A percentile compares a stretch with the other conserved stretches of the same genome.
phyloP scores from a whole-genome alignment of 208 protist species.

The Trypanosoma brucei region DNA sequence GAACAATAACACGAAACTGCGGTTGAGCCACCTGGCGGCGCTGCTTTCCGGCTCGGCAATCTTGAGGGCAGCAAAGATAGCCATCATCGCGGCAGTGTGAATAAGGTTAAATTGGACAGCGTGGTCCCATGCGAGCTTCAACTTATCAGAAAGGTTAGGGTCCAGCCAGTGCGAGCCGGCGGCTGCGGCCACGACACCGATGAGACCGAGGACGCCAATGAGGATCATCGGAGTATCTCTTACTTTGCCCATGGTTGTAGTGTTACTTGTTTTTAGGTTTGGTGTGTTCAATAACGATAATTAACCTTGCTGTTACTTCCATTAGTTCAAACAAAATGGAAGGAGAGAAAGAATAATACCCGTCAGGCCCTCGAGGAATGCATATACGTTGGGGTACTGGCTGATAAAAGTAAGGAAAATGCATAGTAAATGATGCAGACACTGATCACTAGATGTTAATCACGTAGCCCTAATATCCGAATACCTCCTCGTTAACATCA shows the following conservation, averaged over 20 bases:
- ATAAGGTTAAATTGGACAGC: constrained; percentile 59
- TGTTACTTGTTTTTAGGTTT: not conserved
- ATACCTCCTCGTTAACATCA: too few relatives aligned
- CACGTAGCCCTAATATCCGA: too few relatives aligned
- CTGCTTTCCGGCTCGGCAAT: constrained; percentile 7
- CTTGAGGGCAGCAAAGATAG: constrained; percentile 26
- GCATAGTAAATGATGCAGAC: too few relatives aligned
- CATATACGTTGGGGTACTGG: too few relatives aligned
- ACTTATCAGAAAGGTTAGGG: not conserved
- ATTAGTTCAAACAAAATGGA: not conserved
- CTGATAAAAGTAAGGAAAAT: too few relatives aligned
- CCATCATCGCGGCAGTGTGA: constrained; percentile 57
- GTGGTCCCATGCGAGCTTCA: constrained; percentile 8
- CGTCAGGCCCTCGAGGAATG: too few relatives aligned
- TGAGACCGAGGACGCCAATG: constrained; percentile 14
- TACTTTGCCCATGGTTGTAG: constrained; percentile 5
- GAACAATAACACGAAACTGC: constrained; percentile 47
- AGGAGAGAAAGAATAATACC: too few relatives aligned
- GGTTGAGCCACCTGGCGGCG: constrained; percentile 30
- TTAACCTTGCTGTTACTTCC: not conserved
- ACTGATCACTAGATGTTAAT: too few relatives aligned
- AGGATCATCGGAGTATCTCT: constrained; percentile 16
- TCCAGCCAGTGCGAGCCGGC: constrained; percentile 18
- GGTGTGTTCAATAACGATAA: not conserved
- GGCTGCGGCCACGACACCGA: constrained; percentile 19